Conservation (phyloP, 75 land plant species). For the Gnetum montanum region DNA sequence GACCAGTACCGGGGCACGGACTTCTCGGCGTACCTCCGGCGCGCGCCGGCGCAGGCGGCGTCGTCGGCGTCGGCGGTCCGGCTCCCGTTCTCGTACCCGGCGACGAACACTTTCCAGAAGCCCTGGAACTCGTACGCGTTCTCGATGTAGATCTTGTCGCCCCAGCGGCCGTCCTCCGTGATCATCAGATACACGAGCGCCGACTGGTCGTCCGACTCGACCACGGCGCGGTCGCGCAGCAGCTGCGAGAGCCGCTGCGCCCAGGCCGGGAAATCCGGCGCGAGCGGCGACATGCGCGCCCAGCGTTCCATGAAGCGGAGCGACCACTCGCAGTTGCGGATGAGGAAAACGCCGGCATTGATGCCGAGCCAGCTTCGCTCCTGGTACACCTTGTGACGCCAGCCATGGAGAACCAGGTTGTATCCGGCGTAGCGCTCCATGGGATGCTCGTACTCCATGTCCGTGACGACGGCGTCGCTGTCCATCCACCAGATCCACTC, state of each 20-base stretch:
- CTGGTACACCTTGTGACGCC: slow-evolving; percentile 40
- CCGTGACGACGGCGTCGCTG: slow-evolving; percentile 84
- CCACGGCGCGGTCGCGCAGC: slow-evolving; percentile 46
- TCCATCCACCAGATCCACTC: slow-evolving; percentile 98
- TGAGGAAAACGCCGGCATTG: slow-evolving; percentile 80
- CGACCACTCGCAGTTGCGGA: slow-evolving; percentile 93
- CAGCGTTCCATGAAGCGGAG: slow-evolving; percentile 64
- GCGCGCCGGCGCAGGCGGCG: slow-evolving; percentile 9
- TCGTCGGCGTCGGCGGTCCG: slow-evolving; percentile 26
- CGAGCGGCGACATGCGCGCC: slow-evolving; percentile 72
- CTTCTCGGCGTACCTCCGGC: slow-evolving; percentile 19
- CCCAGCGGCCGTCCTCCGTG: slow-evolving; percentile 27
- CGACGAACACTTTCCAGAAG: slow-evolving; percentile 66
- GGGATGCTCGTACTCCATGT: slow-evolving; percentile 83
- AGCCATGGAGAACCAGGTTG: slow-evolving; percentile 79
- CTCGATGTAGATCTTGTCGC: slow-evolving; percentile 53
- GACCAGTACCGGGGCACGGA: background rate
- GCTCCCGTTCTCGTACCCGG: slow-evolving; percentile 24
- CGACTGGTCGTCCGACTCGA: slow-evolving; percentile 79
- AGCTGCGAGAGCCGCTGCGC: slow-evolving; percentile 31
- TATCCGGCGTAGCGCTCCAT: slow-evolving; percentile 38
- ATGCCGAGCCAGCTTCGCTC: slow-evolving; percentile 65
- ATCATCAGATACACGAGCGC: slow-evolving; percentile 62
- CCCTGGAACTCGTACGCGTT: slow-evolving; percentile 47
- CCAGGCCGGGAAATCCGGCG: slow-evolving; percentile 33